Conservation (phyloP, 148 eudicot genomes). For the Salicornia ramosissima region DNA sequence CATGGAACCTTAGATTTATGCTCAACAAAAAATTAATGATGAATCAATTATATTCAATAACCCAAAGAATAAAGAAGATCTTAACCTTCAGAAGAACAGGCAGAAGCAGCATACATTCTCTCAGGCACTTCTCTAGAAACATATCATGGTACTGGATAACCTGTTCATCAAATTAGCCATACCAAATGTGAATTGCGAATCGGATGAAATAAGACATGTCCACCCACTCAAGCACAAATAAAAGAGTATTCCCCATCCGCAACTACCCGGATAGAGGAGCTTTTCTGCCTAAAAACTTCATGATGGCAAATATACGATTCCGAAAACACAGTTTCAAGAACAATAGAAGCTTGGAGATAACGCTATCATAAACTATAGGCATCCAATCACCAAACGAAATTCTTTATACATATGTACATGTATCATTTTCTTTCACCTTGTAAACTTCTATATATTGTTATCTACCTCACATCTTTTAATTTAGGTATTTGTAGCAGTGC, state of each 20-base stretch:
- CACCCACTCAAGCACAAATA: not conserved
- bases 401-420: too few relatives aligned
- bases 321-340: too few relatives aligned
- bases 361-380: too few relatives aligned
- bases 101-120: conserved; percentile 94
- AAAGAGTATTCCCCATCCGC: not conserved
- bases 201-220: not conserved
- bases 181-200: not conserved
- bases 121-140: conserved; percentile 85
- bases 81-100: conserved; percentile 85
- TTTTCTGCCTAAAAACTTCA: too few relatives aligned
- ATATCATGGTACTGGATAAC: conserved; percentile 78
- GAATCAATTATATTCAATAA: not conserved
- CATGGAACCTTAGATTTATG: not conserved
- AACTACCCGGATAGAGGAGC: not conserved
- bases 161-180: conserved; percentile 29
- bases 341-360: too few relatives aligned
- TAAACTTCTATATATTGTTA: too few relatives aligned
- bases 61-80: not conserved
- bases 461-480: too few relatives aligned
- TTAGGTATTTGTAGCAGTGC: too few relatives aligned
- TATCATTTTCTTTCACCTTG: too few relatives aligned
- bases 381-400: too few relatives aligned
- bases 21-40: not conserved
- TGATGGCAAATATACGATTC: too few relatives aligned